phyloP scores from a whole-genome alignment of 1,139 yeast genomes.

The Blastobotrys niveus region DNA sequence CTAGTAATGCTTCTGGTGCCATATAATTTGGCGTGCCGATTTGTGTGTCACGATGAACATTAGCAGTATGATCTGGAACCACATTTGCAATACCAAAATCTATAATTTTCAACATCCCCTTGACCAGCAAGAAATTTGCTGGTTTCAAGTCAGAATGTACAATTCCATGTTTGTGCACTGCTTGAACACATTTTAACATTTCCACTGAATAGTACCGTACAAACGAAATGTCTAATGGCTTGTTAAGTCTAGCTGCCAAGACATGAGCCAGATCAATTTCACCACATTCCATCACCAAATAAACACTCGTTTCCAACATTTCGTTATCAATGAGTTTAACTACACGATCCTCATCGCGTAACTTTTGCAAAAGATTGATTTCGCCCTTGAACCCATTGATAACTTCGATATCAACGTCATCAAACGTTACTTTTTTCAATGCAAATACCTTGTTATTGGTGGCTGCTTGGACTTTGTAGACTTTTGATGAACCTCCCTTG shows the following conservation, averaged over 20 bases:
- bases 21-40: constrained; percentile 95
- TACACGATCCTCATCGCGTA: constrained; percentile 63
- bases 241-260: constrained; percentile 49
- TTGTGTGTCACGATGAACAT: constrained; percentile 83
- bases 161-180: constrained; percentile 81
- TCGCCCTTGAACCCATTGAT: constrained; percentile 83
- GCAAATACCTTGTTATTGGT: constrained; percentile 61
- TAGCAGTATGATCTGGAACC: constrained; percentile 87
- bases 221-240: constrained; percentile 66
- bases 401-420: constrained; percentile 67
- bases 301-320: constrained; percentile 56
- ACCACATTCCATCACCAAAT: constrained; percentile 91
- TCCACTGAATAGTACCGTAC: constrained; percentile 79
- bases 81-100: constrained; percentile 97
- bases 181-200: constrained; percentile 73
- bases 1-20: constrained; percentile 94
- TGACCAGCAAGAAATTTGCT: constrained; percentile 84
- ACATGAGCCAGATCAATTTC: constrained; percentile 87
- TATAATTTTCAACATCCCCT: constrained; percentile 77
- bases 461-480: constrained; percentile 66
- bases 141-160: constrained; percentile 96
- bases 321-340: constrained; percentile 74
- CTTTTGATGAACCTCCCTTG: constrained; percentile 90
- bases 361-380: constrained; percentile 61
- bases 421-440: constrained; percentile 68